Conservation (phyloP, 2,329 filamentous ascomycete genomes). For the Penicillium paneum region DNA sequence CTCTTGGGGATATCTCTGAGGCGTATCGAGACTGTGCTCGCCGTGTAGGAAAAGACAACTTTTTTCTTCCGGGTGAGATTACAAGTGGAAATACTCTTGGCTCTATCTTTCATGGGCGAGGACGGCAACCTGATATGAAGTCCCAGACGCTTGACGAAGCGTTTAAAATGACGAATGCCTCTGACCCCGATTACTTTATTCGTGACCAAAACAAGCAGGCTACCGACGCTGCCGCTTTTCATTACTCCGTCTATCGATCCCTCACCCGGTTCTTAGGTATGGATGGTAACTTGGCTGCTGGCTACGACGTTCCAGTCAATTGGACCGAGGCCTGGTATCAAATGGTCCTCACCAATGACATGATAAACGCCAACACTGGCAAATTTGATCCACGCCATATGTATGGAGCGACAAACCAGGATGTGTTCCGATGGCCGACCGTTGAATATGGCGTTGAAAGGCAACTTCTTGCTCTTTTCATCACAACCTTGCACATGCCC, state of each 20-base stretch:
- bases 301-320: conserved; percentile 54
- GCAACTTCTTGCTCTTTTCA: conserved; percentile 56
- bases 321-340: conserved; percentile 57
- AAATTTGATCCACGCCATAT: conserved; percentile 63
- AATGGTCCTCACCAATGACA: conserved; percentile 58
- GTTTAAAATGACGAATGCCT: conserved; percentile 47
- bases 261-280: conserved; percentile 60
- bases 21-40: conserved; percentile 57
- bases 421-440: conserved; percentile 63
- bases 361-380: conserved; percentile 59
- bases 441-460: conserved; percentile 56
- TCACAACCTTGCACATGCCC: conserved; percentile 59
- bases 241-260: conserved; percentile 63
- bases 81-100: conserved; percentile 61
- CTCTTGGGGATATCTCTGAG: conserved; percentile 57
- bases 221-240: conserved; percentile 60
- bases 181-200: conserved; percentile 49
- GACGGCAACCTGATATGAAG: conserved; percentile 55
- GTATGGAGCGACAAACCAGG: conserved; percentile 64
- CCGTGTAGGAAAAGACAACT: conserved; percentile 59
- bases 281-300: conserved; percentile 55
- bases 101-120: conserved; percentile 61
- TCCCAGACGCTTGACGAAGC: conserved; percentile 49
- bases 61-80: conserved; percentile 63
- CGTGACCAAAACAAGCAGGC: conserved; percentile 53